These are phyloP conservation scores for Lizonia empirigonia DNA, from an alignment of 2,329 filamentous ascomycete species.

Conservation along the genomic window DNA sequence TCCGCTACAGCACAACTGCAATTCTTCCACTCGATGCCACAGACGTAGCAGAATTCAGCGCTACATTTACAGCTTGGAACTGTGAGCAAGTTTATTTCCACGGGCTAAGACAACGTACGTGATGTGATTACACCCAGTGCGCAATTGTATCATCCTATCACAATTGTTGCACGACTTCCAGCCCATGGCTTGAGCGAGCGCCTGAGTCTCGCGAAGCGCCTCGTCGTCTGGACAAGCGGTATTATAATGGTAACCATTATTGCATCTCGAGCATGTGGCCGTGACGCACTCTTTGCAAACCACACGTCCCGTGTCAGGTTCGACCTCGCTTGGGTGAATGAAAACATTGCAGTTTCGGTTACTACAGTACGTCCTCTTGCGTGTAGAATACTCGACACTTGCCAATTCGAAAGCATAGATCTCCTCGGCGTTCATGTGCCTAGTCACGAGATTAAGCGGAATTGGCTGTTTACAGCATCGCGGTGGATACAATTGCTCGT, in stretches of 20 bases:
- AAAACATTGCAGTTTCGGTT: conserved; percentile 12
- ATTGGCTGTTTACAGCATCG: conserved; percentile 16
- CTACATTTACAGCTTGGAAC: conserved; percentile 64
- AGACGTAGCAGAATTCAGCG: conserved; percentile 32
- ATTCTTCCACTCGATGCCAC: neutral
- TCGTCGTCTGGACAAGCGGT: too few species aligned
- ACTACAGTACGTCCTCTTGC: conserved; percentile 14
- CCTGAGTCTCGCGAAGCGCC: too few species aligned
- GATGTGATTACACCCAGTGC: conserved; percentile 21
- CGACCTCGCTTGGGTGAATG: conserved; percentile 6
- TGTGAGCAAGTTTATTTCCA: neutral
- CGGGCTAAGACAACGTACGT: too few species aligned
- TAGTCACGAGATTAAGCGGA: conserved; percentile 47
- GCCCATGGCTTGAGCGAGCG: too few species aligned
- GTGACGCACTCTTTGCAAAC: conserved; percentile 19
- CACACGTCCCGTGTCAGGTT: conserved; percentile 7
- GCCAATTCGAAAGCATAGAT: conserved; percentile 10
- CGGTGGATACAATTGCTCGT: conserved; percentile 53
- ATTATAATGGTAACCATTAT: too few species aligned
- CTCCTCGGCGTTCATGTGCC: conserved; percentile 4
- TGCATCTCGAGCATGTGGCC: too few species aligned
- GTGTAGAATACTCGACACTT: conserved; percentile 4
- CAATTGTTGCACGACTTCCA: too few species aligned
- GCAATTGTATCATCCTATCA: too few species aligned
- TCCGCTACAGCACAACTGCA: too few species aligned